These are phyloP conservation scores for Rhizopogon roseolus DNA, from an alignment of 768 basidiomycete species.

Conservation along the genomic window DNA sequence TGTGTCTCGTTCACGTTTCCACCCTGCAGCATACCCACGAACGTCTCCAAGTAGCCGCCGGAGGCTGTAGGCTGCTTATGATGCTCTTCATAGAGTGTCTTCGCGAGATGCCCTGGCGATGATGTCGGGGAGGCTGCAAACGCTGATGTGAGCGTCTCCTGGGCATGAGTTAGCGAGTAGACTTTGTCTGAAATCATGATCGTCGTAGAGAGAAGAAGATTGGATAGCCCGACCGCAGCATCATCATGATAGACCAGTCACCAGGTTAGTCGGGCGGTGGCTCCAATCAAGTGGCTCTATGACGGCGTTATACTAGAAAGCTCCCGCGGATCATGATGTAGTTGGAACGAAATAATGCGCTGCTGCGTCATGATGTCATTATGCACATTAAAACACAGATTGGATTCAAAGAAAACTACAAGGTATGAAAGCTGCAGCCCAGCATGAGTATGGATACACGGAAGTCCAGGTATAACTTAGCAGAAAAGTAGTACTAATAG, in stretches of 20 bases:
- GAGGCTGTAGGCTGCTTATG: constrained; percentile 23
- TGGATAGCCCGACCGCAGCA: not conserved
- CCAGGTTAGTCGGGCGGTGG: too few species aligned
- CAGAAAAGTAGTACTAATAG: not conserved
- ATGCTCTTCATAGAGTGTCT: constrained; percentile 32
- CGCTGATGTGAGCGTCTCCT: constrained; percentile 36
- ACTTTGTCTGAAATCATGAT: constrained; percentile 28
- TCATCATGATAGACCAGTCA: not conserved
- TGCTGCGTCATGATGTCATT: too few species aligned
- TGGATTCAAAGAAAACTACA: not conserved
- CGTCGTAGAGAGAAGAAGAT: not conserved
- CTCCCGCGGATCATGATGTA: too few species aligned
- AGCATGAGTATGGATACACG: not conserved
- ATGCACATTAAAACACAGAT: too few species aligned
- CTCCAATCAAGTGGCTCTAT: too few species aligned
- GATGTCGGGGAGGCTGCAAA: constrained; percentile 33
- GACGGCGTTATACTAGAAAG: too few species aligned
- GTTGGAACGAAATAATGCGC: too few species aligned
- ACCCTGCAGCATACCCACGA: constrained; percentile 16
- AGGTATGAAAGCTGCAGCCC: not conserved
- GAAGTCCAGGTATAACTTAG: not conserved
- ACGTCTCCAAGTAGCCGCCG: constrained; percentile 10
- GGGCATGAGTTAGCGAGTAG: constrained; percentile 25
- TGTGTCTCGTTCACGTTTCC: constrained; percentile 13
- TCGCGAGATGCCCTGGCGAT: constrained; percentile 33